These are phyloP conservation scores for Cordyceps cicadae DNA, from an alignment of 2,329 filamentous ascomycete genomes.

Conservation along the genomic window DNA sequence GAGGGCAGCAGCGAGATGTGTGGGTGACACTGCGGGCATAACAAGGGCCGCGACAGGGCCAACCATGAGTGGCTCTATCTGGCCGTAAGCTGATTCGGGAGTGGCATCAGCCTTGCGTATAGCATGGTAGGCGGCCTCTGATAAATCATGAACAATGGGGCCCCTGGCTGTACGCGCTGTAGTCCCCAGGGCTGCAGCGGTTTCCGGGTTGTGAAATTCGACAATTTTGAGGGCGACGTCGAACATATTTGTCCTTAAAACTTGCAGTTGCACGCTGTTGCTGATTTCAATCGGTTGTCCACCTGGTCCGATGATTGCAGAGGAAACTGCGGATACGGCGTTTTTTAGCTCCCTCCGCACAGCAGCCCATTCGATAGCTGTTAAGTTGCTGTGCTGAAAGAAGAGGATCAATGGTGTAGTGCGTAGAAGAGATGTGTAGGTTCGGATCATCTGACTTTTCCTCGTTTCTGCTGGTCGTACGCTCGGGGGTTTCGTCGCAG, in stretches of 20 bases:
- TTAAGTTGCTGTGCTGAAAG: slow-evolving; percentile 65
- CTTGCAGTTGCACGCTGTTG: slow-evolving; percentile 65
- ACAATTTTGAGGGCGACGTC: slow-evolving; percentile 74
- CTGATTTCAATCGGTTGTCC: slow-evolving; percentile 39
- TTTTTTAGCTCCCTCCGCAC: slow-evolving; percentile 35
- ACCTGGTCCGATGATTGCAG: slow-evolving; percentile 19
- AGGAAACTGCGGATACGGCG: slow-evolving; percentile 34
- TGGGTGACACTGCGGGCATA: slow-evolving; percentile 74
- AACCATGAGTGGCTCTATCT: slow-evolving; percentile 67
- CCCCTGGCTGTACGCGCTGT: slow-evolving; percentile 24
- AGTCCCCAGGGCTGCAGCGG: slow-evolving; percentile 24
- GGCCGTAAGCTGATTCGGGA: slow-evolving; percentile 37
- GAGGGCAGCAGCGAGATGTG: slow-evolving; percentile 73
- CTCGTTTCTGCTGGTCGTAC: slow-evolving; percentile 78
- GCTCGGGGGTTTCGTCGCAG: slow-evolving; percentile 74
- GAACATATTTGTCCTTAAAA: slow-evolving; percentile 84
- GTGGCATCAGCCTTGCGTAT: slow-evolving; percentile 31
- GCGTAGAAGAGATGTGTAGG: slow-evolving; percentile 81
- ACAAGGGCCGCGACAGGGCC: slow-evolving; percentile 75
- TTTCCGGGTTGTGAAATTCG: slow-evolving; percentile 64
- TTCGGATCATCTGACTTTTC: slow-evolving; percentile 78
- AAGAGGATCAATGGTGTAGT: slow-evolving; percentile 78
- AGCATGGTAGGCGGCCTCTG: slow-evolving; percentile 41
- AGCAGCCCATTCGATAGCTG: slow-evolving; percentile 53
- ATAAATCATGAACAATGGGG: slow-evolving; percentile 43